Base-by-base conservation (phyloP, 495 filamentous ascomycete genomes). In the Clavariopsis aquatica region DNA sequence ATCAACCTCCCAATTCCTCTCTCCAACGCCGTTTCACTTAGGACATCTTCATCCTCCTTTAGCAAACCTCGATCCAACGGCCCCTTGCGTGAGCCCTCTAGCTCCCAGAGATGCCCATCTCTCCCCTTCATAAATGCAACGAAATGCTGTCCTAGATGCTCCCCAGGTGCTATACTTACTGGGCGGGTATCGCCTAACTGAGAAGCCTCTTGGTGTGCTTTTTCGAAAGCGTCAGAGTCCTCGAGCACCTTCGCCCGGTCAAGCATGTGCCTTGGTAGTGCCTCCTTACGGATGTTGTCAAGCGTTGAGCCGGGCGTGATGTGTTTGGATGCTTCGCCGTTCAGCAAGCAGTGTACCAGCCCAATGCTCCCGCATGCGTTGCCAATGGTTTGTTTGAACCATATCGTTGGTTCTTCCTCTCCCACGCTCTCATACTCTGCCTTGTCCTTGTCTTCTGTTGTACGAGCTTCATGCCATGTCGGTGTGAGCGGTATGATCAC, bases 351-450 rank as follows among this genome's bases (percentile, higher is more conserved):
- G 77, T 96, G 92, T 23, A 96, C 76, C 2, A 96, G 77, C 0
- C 87, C 92, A 75, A 94, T 92, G 51, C 91, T 81, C 1, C 92
- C 93, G 76, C 93, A 97, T 1, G 91, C 88, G 74, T 96, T 85
- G 52, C 85, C 81, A 73, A 97, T 97, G 0, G 91, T 96, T 69
- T 97, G 92, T 71, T 89, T 88, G 79, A 91, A 96, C 92, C 92
- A 96, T 53, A 92, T 81, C 2, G 90, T 86, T 0, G 87, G 87
- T 57, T 87, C 85, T 0, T 61, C 6, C 52, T 81, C 73, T 0
- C 84, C 84, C 20, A 64, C 72, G 58, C 82, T 81, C 0, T 71
- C 72, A 74, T 87, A 86, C 7, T 65, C 66, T n/a, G 20, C 1
- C 34, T 55, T 66, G 19, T 63, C 58, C 29, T 47, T 38, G 43